A percentile compares a stretch with the other conserved stretches of the same genome.
phyloP scores from a whole-genome alignment of 305 asterid genomes.

The Stenogyne calaminthoides region DNA sequence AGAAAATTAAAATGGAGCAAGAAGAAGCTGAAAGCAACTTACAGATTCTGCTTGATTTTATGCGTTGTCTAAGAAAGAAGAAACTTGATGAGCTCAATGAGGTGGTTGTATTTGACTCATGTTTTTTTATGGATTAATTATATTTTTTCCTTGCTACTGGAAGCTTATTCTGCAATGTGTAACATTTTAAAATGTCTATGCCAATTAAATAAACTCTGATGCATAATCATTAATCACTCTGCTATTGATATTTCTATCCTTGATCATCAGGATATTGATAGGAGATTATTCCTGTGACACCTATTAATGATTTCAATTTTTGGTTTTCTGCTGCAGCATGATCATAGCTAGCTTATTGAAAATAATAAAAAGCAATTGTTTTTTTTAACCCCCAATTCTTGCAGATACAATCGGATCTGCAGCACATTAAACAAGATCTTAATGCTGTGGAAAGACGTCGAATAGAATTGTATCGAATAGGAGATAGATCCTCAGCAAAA shows the following conservation, averaged over 20 bases:
- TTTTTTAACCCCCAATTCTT: slow-evolving; percentile 21
- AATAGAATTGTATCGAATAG: slow-evolving; percentile 62
- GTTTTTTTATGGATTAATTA: slow-evolving; percentile 15
- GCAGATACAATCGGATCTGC: slow-evolving; percentile 78
- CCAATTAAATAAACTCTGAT: not conserved
- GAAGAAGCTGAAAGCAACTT: slow-evolving; percentile 91
- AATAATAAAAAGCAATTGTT: not conserved
- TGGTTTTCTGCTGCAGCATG: not conserved
- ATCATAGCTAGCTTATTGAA: not conserved
- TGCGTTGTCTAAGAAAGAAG: slow-evolving; percentile 70
- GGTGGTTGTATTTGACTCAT: slow-evolving; percentile 52
- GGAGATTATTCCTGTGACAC: slow-evolving; percentile 14
- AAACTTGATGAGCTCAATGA: slow-evolving; percentile 84
- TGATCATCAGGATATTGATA: not conserved
- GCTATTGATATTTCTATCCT: not conserved
- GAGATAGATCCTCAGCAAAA: slow-evolving; percentile 64
- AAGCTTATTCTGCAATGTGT: slow-evolving; percentile 9
- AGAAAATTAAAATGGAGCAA: slow-evolving; percentile 91
- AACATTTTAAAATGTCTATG: not conserved
- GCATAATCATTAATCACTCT: not conserved
- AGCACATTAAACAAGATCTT: slow-evolving; percentile 79
- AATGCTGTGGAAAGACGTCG: slow-evolving; percentile 76
- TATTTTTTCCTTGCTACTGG: slow-evolving; percentile 9
- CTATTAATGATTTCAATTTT: not conserved
- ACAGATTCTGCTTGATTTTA: slow-evolving; percentile 74